A percentile compares a stretch with the other conserved stretches of the same genome.
Conservation (phyloP, 228 moss, liverwort and hornwort species). For the Sphagnum fallax region DNA sequence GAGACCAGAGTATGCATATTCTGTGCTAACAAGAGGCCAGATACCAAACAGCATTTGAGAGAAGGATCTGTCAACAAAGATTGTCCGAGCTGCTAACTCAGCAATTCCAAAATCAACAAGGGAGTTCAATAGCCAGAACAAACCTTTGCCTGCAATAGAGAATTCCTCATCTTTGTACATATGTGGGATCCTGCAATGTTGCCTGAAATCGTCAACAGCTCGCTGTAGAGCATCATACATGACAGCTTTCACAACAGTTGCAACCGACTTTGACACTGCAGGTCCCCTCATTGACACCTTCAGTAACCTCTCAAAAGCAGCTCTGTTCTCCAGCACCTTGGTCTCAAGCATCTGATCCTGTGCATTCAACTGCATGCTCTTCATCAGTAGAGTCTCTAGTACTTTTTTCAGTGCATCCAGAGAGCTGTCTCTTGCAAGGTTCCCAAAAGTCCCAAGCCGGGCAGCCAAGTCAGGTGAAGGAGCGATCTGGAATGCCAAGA, state of each 20-base stretch:
- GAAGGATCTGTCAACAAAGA: slow-evolving; percentile 39
- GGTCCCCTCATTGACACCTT: slow-evolving; percentile 37
- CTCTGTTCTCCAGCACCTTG: slow-evolving; percentile 46
- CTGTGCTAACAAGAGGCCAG: slow-evolving; percentile 29
- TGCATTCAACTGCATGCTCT: slow-evolving; percentile 42
- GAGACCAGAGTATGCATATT: slow-evolving; percentile 32
- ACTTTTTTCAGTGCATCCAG: slow-evolving; percentile 37
- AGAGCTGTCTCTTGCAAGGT: slow-evolving; percentile 35
- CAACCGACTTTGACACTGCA: slow-evolving; percentile 33
- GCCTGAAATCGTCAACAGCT: slow-evolving; percentile 40
- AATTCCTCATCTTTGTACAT: slow-evolving; percentile 47
- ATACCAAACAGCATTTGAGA: slow-evolving; percentile 47
- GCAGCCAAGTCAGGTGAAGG: slow-evolving; percentile 40
- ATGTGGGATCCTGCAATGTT: slow-evolving; percentile 33
- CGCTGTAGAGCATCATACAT: slow-evolving; percentile 41
- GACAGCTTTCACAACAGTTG: slow-evolving; percentile 34
- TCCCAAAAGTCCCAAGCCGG: slow-evolving; percentile 42
- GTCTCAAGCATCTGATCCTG: slow-evolving; percentile 30
- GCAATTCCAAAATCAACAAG: slow-evolving; percentile 49
- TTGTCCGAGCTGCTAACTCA: slow-evolving; percentile 39
- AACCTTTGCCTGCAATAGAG: slow-evolving; percentile 42
- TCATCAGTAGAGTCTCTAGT: slow-evolving; percentile 30
- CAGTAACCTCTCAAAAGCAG: slow-evolving; percentile 36
- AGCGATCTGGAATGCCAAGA: slow-evolving; percentile 38
- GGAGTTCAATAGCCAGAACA: slow-evolving; percentile 45